phyloP scores from a whole-genome alignment of 225 moss, liverwort and hornwort genomes.

The Sphagnum contortum region DNA sequence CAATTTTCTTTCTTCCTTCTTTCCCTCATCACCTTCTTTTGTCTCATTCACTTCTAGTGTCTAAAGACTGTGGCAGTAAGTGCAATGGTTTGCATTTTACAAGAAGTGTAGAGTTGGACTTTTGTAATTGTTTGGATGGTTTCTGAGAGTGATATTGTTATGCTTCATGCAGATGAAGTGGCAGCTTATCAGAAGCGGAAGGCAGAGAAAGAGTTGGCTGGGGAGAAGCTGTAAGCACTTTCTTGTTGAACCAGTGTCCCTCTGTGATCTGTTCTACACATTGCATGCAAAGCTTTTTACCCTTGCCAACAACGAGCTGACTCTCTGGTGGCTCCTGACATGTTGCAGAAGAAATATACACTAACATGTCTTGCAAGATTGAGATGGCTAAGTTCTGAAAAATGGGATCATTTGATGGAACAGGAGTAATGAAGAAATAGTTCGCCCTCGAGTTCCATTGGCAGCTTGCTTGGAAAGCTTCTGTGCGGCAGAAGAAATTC shows the following conservation, averaged over 20 bases:
- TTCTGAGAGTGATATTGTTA: too few relatives aligned
- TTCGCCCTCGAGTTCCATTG: slow-evolving; percentile 90
- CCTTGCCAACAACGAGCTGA: background rate
- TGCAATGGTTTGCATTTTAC: too few relatives aligned
- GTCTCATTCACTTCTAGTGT: too few relatives aligned
- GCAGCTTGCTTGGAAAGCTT: slow-evolving; percentile 84
- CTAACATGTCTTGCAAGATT: background rate
- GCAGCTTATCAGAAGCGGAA: slow-evolving; percentile 66
- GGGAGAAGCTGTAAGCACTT: slow-evolving; percentile 76
- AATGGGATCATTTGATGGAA: background rate
- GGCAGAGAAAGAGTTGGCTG: slow-evolving; percentile 58
- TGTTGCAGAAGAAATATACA: background rate
- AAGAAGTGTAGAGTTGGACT: too few relatives aligned
- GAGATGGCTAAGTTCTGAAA: too few relatives aligned
- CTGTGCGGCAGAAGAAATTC: slow-evolving; percentile 89
- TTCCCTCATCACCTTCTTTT: too few relatives aligned
- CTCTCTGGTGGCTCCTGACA: background rate
- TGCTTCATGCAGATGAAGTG: slow-evolving; percentile 54
- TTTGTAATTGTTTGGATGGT: too few relatives aligned
- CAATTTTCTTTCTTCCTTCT: too few relatives aligned
- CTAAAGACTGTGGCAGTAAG: too few relatives aligned
- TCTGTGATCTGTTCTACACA: too few relatives aligned
- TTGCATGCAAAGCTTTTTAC: background rate
- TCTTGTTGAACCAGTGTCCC: background rate
- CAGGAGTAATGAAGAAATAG: slow-evolving; percentile 85